A percentile compares a stretch with the other conserved stretches of the same genome.
Evolutionary conservation across 257 asterid genomes (phyloP).

Genomic region (Cynanchum wilfordii): DNA sequence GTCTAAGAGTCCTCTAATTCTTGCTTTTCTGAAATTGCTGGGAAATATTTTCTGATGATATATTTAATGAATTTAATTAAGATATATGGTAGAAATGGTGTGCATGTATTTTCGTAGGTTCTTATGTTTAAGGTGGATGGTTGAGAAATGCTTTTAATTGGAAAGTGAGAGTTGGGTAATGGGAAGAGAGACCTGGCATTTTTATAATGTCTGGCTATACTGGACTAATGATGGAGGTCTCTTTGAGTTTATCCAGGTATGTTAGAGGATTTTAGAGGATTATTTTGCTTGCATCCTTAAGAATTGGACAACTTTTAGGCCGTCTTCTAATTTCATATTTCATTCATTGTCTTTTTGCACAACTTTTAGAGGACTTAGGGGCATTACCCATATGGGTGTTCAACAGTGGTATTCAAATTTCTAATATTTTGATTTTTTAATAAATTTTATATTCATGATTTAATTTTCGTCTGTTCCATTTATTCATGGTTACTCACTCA

Average conservation of each 20-base stretch:
- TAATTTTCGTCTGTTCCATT: constrained; percentile 1
- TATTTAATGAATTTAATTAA: too few relatives aligned
- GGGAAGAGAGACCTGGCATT: constrained; percentile 96
- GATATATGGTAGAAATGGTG: background rate
- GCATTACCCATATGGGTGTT: constrained; percentile 88
- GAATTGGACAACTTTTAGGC: background rate
- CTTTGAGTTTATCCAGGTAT: constrained; percentile 27
- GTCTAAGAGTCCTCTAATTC: too few relatives aligned
- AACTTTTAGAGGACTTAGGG: constrained; percentile 96
- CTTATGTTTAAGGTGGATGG: constrained; percentile 92
- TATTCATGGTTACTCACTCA: constrained; percentile 35
- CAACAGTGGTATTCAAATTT: constrained; percentile 59
- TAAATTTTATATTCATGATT: background rate
- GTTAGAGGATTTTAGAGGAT: background rate
- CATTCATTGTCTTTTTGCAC: constrained; percentile 30
- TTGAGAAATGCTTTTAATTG: constrained; percentile 85
- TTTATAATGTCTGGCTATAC: constrained; percentile 93
- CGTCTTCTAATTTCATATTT: background rate
- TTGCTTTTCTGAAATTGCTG: too few relatives aligned
- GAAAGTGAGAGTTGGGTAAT: constrained; percentile 89
- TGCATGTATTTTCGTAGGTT: constrained; percentile 45
- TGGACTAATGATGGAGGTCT: constrained; percentile 92
- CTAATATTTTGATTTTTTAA: background rate
- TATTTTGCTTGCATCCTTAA: background rate
- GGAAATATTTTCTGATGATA: too few relatives aligned